Conservation (phyloP, 2,329 filamentous ascomycete species). For the Stachybotrys chartarum region DNA sequence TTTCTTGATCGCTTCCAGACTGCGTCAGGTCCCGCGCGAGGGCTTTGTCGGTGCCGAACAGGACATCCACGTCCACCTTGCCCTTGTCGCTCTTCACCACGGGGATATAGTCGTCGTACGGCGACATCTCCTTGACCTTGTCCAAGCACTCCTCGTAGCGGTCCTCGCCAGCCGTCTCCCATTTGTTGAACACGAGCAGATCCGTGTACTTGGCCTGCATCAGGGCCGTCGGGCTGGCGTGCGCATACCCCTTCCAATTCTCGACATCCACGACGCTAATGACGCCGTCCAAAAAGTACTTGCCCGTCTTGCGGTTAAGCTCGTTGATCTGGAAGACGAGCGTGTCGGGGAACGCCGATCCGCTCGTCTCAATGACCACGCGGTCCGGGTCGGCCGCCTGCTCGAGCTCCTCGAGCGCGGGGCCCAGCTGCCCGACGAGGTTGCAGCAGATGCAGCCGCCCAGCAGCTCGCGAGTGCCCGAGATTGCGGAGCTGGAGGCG, state of each 20-base stretch:
- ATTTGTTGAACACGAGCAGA: conserved; percentile 88
- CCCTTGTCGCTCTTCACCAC: conserved; percentile 83
- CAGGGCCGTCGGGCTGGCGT: conserved; percentile 81
- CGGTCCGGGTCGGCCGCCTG: conserved; percentile 58
- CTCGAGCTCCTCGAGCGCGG: conserved; percentile 70
- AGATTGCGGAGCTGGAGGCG: conserved; percentile 72
- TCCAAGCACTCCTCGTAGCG: conserved; percentile 73
- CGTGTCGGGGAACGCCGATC: conserved; percentile 81
- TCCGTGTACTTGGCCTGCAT: conserved; percentile 88
- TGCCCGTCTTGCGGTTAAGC: conserved; percentile 58
- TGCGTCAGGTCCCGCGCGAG: conserved; percentile 53
- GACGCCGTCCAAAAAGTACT: conserved; percentile 77
- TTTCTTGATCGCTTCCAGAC: conserved; percentile 19
- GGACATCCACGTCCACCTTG: conserved; percentile 66
- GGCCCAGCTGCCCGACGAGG: conserved; percentile 81
- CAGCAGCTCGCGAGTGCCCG: conserved; percentile 84
- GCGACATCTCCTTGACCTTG: conserved; percentile 61
- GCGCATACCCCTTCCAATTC: conserved; percentile 91
- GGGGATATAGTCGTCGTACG: conserved; percentile 62
- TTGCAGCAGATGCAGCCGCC: conserved; percentile 99
- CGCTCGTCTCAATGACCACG: conserved; percentile 90
- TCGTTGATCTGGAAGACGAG: conserved; percentile 86
- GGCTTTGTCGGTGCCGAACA: conserved; percentile 84
- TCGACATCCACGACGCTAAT: conserved; percentile 88
- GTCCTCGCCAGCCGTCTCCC: conserved; percentile 69